Base-by-base conservation (phyloP, 2,329 filamentous ascomycete genomes). In the Xylaria sp. region DNA sequence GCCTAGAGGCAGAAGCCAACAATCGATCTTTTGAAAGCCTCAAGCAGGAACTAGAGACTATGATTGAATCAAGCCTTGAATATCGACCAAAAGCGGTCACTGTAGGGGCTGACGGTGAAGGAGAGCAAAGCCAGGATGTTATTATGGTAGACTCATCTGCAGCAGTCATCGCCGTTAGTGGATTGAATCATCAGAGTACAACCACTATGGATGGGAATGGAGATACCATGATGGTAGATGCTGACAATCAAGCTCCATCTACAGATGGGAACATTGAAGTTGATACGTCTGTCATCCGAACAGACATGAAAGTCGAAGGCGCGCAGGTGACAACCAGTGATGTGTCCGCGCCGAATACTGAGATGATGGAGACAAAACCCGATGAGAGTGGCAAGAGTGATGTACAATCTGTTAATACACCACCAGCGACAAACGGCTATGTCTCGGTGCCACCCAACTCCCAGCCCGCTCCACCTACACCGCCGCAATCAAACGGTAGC, bases 1-100 rank as follows among this genome's bases (percentile, higher is more conserved):
- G 86, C 61, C 92, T 93, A 63, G 95, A 98, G 78, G 90, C 92
- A n/a, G 92, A 96, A 68, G 85, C 97, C 48, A 90, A 86, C 59
- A 87, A 90, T 60, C 91, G 90, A 74, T 84, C 91, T 0, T 87
- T 89, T 53, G 91, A 94, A 60, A 86, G 86, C 56, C 86, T 94
- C 63, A 83, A 93, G 45, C 88, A 88, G 71, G 91, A 96, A 74
- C 82, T 97, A 8, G 92, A 96, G 73, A 83, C 83, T 57, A 86
- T 95, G 71, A 82, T 96, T 7, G 90, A 93, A 68, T 85, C 87
- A 46, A 90, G 90, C 72, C 82, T 92, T 75, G 89, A 86, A 79
- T 81, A 80, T 80, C 84, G 76, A 70, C 86, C 80, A 76, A 81
- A 74, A 70, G 68, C 72, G 4, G 74, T 75, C 2, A 73, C 75